Evolutionary conservation across 1,139 yeast species (phyloP).

Genomic region (Taphrina pruni): DNA sequence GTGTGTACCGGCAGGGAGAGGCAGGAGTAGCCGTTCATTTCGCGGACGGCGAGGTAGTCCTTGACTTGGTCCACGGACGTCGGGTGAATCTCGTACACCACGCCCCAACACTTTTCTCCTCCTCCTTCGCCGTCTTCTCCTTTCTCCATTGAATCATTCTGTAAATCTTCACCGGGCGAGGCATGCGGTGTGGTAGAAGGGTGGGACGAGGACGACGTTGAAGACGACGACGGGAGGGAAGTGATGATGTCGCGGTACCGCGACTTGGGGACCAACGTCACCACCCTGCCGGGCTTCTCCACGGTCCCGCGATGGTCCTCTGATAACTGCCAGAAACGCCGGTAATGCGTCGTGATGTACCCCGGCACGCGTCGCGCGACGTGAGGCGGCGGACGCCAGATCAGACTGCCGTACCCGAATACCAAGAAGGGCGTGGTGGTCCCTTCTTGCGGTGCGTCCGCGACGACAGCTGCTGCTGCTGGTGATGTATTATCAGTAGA

Average conservation of each 20-base stretch:
- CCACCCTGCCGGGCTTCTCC: slow-evolving; percentile 84
- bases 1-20: slow-evolving; percentile 70
- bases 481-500: background rate
- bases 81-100: slow-evolving; percentile 80
- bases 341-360: slow-evolving; percentile 70
- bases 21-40: slow-evolving; percentile 83
- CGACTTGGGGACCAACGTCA: slow-evolving; percentile 67
- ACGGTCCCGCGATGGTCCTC: slow-evolving; percentile 88
- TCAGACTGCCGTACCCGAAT: slow-evolving; percentile 87
- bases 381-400: slow-evolving; percentile 89
- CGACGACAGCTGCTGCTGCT: too few species aligned
- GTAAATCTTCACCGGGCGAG: background rate
- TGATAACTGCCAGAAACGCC: slow-evolving; percentile 82
- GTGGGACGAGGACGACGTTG: background rate
- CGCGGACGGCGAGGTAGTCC: slow-evolving; percentile 76
- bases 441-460: background rate
- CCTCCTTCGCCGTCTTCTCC: slow-evolving; percentile 41
- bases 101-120: slow-evolving; percentile 70
- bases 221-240: slow-evolving; percentile 54
- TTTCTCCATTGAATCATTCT: too few species aligned
- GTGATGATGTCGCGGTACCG: slow-evolving; percentile 56
- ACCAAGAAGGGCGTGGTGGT: slow-evolving; percentile 49
- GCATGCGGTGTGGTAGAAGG: slow-evolving; percentile 24
- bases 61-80: slow-evolving; percentile 65
- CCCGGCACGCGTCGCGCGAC: slow-evolving; percentile 71